Conservation (phyloP, 495 filamentous ascomycete species). For the Hypoxylon fuscum region DNA sequence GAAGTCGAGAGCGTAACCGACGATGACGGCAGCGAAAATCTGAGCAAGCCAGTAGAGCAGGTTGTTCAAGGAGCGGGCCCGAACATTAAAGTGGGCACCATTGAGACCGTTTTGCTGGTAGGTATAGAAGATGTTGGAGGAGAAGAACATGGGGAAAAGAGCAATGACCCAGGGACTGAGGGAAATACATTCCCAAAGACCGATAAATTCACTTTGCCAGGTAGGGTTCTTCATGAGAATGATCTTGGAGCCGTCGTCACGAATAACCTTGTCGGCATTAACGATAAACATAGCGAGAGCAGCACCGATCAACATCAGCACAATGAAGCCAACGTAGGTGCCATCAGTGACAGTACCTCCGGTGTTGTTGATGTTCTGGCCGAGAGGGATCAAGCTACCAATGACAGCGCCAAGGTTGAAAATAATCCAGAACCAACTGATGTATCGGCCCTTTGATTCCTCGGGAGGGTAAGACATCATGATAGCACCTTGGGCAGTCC, state of each 20-base stretch:
- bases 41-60: constrained; percentile 88
- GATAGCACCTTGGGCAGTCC: constrained; percentile 92
- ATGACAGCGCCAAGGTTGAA: constrained; percentile 95
- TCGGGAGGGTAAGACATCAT: constrained; percentile 96
- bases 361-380: constrained; percentile 74
- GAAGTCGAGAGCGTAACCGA: constrained; percentile 80
- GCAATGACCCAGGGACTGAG: constrained; percentile 79
- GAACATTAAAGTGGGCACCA: constrained; percentile 78
- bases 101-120: constrained; percentile 73
- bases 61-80: constrained; percentile 84
- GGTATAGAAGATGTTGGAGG: constrained; percentile 84
- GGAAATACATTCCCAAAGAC: constrained; percentile 77
- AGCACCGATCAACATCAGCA: constrained; percentile 82
- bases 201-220: constrained; percentile 78
- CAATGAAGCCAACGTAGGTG: constrained; percentile 90
- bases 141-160: constrained; percentile 88
- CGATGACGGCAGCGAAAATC: constrained; percentile 82
- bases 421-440: constrained; percentile 92
- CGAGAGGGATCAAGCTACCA: constrained; percentile 84
- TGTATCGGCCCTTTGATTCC: constrained; percentile 83
- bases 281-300: constrained; percentile 75
- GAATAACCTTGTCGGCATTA: constrained; percentile 78
- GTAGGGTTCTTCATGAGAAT: constrained; percentile 89
- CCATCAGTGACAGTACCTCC: constrained; percentile 75
- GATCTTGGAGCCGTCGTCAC: constrained; percentile 80